Evolutionary conservation across 2,329 filamentous ascomycete species (phyloP).

Genomic region (Sporothrix inflata): DNA sequence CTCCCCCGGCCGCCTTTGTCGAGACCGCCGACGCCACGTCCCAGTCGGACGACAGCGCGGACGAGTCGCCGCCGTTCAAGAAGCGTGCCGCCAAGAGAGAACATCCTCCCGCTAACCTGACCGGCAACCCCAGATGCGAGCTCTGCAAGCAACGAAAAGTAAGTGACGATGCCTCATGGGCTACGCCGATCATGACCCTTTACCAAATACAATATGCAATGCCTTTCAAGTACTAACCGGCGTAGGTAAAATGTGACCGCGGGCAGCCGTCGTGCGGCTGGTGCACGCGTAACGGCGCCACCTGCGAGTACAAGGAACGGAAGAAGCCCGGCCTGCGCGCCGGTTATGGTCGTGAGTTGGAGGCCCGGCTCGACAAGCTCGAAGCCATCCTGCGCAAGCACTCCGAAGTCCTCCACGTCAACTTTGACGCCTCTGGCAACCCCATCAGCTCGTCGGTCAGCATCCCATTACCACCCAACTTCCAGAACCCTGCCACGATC

Average conservation of each 20-base stretch:
- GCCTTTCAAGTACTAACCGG: neutral
- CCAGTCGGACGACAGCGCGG: constrained; percentile 29
- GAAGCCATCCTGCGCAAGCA: constrained; percentile 69
- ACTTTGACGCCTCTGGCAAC: constrained; percentile 48
- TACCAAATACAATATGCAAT: neutral
- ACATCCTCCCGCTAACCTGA: constrained; percentile 13
- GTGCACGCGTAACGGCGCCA: constrained; percentile 65
- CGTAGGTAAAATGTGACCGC: constrained; percentile 73
- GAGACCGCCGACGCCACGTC: constrained; percentile 20
- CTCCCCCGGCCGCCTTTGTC: neutral
- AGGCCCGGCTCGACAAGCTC: constrained; percentile 71
- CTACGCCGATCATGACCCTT: neutral
- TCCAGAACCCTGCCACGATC: neutral
- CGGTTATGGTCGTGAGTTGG: constrained; percentile 72
- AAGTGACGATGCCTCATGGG: constrained; percentile 34
- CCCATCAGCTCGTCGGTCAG: constrained; percentile 35
- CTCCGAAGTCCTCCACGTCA: constrained; percentile 66
- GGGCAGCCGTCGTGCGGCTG: constrained; percentile 72
- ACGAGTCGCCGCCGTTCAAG: constrained; percentile 19
- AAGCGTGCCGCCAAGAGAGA: constrained; percentile 12
- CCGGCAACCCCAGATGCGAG: constrained; percentile 61
- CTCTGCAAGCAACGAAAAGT: constrained; percentile 82
- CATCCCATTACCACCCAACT: neutral
- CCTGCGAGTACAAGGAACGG: constrained; percentile 69
- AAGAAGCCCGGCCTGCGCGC: constrained; percentile 69